These are phyloP conservation scores for Microcyclospora tardicrescens DNA, from an alignment of 2,329 filamentous ascomycete genomes.

Conservation along the genomic window DNA sequence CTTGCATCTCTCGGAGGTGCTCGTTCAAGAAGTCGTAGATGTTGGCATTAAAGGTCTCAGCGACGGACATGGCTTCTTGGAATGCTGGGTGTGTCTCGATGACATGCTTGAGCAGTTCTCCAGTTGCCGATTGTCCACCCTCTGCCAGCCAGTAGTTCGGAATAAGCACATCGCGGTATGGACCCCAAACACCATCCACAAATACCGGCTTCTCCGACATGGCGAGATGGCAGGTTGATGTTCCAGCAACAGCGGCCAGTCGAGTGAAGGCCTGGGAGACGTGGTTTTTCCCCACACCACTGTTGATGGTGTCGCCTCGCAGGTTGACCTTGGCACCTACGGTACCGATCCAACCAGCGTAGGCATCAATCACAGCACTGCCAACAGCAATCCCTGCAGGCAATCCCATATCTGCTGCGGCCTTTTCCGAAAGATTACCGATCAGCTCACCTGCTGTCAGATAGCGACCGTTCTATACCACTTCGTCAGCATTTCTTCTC, in stretches of 20 bases:
- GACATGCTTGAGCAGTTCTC: slow-evolving; percentile 85
- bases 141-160: slow-evolving; percentile 95
- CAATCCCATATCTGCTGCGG: slow-evolving; percentile 70
- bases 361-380: slow-evolving; percentile 94
- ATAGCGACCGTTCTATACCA: slow-evolving; percentile 70
- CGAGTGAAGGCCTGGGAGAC: slow-evolving; percentile 86
- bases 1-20: slow-evolving; percentile 64
- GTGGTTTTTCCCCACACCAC: slow-evolving; percentile 61
- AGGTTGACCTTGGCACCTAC: slow-evolving; percentile 92
- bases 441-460: slow-evolving; percentile 85
- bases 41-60: slow-evolving; percentile 70
- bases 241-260: slow-evolving; percentile 86
- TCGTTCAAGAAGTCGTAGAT: slow-evolving; percentile 93
- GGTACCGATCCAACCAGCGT: slow-evolving; percentile 96
- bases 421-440: slow-evolving; percentile 70
- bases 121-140: slow-evolving; percentile 90
- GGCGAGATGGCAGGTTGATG: slow-evolving; percentile 91
- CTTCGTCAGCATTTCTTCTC: slow-evolving; percentile 20
- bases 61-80: slow-evolving; percentile 63
- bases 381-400: slow-evolving; percentile 81
- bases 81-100: slow-evolving; percentile 91
- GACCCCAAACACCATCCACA: slow-evolving; percentile 91
- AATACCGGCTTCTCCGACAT: slow-evolving; percentile 92
- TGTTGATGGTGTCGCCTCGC: slow-evolving; percentile 47
- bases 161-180: slow-evolving; percentile 85